phyloP scores from a whole-genome alignment of 73 alveolate species.

The Tetrahymena borealis region DNA sequence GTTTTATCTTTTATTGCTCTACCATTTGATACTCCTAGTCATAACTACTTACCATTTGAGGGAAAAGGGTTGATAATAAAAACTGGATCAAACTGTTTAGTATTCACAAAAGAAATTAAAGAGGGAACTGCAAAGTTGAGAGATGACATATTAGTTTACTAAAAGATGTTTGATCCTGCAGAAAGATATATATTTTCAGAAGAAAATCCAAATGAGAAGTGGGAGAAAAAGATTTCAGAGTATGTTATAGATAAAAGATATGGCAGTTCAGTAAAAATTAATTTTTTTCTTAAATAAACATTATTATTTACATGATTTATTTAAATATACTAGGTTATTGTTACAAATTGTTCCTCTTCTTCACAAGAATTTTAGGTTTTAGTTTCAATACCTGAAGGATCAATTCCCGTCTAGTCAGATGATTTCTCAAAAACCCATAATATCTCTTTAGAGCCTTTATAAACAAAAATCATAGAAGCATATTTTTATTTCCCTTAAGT shows the following conservation, averaged over 20 bases:
- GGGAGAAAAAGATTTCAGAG: constrained; percentile 49
- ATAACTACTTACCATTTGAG: constrained; percentile 42
- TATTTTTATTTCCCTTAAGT: constrained; percentile 83
- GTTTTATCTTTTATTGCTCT: constrained; percentile 61
- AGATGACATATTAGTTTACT: constrained; percentile 61
- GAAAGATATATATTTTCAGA: too few relatives aligned
- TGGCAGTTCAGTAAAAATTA: too few relatives aligned
- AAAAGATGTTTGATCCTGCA: constrained; percentile 51
- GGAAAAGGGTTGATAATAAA: too few relatives aligned
- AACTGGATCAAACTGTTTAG: constrained; percentile 41
- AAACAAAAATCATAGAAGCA: constrained; percentile 46
- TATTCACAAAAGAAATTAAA: constrained; percentile 66
- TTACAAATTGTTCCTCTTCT: constrained; percentile 69
- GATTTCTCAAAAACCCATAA: constrained; percentile 43
- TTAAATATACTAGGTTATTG: constrained; percentile 65
- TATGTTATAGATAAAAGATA: constrained; percentile 57
- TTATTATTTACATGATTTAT: too few relatives aligned
- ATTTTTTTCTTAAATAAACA: too few relatives aligned
- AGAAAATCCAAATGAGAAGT: constrained; percentile 8
- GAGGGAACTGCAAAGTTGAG: constrained; percentile 54
- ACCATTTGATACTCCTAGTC: constrained; percentile 53
- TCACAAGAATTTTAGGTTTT: constrained; percentile 46
- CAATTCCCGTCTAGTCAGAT: constrained; percentile 57
- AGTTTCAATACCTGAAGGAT: constrained; percentile 85
- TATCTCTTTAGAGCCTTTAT: constrained; percentile 46